A percentile compares a stretch with the other conserved stretches of the same genome.
phyloP scores from a whole-genome alignment of 169 alveolate genomes.

The Plasmodium gonderi region DNA sequence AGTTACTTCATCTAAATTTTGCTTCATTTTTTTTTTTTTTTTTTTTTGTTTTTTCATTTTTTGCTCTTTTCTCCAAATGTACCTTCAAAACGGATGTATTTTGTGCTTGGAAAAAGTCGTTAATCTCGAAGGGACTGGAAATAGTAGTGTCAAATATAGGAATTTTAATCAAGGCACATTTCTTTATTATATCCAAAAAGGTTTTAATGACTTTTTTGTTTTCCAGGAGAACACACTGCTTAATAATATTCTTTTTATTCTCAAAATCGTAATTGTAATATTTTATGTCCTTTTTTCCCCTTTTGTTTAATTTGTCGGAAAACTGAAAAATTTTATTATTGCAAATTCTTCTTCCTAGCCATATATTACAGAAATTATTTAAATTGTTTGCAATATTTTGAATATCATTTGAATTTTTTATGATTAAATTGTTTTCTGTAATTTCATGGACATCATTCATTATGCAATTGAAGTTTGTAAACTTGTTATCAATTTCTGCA shows the following conservation, averaged over 20 bases:
- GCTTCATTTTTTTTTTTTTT: not conserved
- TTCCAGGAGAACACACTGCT: constrained; percentile 67
- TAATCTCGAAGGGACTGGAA: constrained; percentile 36
- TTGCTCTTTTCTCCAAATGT: not conserved
- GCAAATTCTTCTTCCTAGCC: constrained; percentile 53
- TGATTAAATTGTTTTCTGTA: constrained; percentile 17
- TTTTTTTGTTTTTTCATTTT: not conserved
- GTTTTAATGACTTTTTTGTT: constrained; percentile 58
- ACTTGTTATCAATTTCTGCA: constrained; percentile 48
- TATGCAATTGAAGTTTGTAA: constrained; percentile 27
- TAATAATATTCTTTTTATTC: constrained; percentile 69
- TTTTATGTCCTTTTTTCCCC: constrained; percentile 37
- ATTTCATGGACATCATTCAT: constrained; percentile 45
- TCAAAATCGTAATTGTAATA: constrained; percentile 72
- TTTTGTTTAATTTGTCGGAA: not conserved
- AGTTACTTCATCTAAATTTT: not conserved
- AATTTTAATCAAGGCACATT: constrained; percentile 41
- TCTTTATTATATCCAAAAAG: constrained; percentile 34
- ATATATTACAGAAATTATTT: constrained; percentile 48
- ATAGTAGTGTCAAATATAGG: constrained; percentile 51
- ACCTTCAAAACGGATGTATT: constrained; percentile 62
- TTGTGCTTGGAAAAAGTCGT: constrained; percentile 66
- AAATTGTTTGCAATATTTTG: constrained; percentile 16
- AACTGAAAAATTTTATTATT: not conserved
- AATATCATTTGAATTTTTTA: constrained; percentile 19